Conservation (phyloP, 352 stramenopile genomes). For the Blastocystis sp. region DNA sequence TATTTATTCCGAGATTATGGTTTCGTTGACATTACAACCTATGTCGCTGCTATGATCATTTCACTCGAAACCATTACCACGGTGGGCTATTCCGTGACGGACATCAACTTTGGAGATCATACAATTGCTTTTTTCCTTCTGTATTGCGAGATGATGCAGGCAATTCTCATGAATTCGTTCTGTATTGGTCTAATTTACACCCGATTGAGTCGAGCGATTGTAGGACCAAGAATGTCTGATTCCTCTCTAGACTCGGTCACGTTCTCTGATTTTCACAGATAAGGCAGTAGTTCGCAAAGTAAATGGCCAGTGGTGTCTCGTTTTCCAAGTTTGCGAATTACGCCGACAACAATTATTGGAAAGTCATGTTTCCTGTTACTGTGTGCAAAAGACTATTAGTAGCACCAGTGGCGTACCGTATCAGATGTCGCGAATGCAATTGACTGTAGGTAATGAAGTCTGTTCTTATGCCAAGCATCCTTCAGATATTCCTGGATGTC, state of each 20-base stretch:
- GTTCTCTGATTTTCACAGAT: conserved; percentile 75
- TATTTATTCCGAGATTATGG: conserved; percentile 49
- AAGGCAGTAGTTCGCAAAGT: conserved; percentile 78
- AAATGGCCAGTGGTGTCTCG: conserved; percentile 78
- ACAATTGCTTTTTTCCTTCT: conserved; percentile 53
- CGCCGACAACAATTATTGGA: conserved; percentile 72
- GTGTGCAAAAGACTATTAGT: conserved; percentile 40
- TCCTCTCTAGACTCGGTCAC: conserved; percentile 5
- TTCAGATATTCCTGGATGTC: neutral
- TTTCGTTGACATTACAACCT: conserved; percentile 58
- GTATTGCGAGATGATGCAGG: conserved; percentile 54
- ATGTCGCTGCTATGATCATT: conserved; percentile 56
- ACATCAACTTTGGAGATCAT: conserved; percentile 60
- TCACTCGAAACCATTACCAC: conserved; percentile 59
- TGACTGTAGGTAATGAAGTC: neutral
- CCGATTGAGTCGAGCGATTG: conserved; percentile 32
- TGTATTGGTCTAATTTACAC: conserved; percentile 58
- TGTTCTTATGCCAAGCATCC: neutral
- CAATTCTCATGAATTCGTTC: conserved; percentile 60
- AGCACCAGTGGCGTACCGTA: conserved; percentile 21
- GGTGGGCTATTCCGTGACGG: conserved; percentile 40
- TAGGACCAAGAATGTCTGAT: neutral
- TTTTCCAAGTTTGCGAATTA: conserved; percentile 80
- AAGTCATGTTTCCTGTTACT: conserved; percentile 28
- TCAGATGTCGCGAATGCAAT: conserved; percentile 34